These are phyloP conservation scores for Talinum fruticosum DNA, from an alignment of 148 eudicot species.

Conservation along the genomic window DNA sequence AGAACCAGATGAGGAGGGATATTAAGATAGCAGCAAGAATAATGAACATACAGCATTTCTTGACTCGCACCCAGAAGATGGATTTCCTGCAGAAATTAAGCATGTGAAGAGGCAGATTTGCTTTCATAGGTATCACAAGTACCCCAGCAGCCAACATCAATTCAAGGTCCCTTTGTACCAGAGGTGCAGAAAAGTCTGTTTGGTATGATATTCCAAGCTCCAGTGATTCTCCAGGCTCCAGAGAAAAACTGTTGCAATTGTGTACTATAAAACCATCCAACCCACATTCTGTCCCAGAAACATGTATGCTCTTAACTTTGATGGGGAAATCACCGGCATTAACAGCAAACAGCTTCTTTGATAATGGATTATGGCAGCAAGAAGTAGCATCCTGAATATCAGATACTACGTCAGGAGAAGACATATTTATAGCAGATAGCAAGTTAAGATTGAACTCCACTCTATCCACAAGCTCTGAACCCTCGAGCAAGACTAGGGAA, in stretches of 20 bases:
- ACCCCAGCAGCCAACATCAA: constrained; percentile 55
- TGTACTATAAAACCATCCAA: constrained; percentile 70
- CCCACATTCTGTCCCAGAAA: constrained; percentile 71
- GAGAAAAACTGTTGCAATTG: constrained; percentile 61
- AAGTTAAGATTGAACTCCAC: constrained; percentile 57
- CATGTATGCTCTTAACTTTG: constrained; percentile 47
- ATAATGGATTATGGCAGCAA: constrained; percentile 47
- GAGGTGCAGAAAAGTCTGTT: constrained; percentile 51
- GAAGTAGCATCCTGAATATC: constrained; percentile 23
- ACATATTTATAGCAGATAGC: constrained; percentile 34
- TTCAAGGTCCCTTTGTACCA: constrained; percentile 69
- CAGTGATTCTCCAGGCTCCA: constrained; percentile 64
- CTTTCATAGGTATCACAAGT: constrained; percentile 81
- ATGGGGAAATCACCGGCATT: constrained; percentile 73
- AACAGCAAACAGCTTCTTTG: constrained; percentile 54
- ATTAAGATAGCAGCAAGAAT: constrained; percentile 33
- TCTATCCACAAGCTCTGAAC: constrained; percentile 40
- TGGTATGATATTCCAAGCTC: constrained; percentile 59
- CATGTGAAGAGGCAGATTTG: constrained; percentile 46
- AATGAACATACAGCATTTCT: constrained; percentile 31
- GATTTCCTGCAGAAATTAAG: constrained; percentile 46
- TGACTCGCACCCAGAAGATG: constrained; percentile 42
- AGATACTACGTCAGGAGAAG: constrained; percentile 30
- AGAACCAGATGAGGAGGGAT: constrained; percentile 32
- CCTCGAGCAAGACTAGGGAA: constrained; percentile 63